Base-by-base conservation (phyloP, 345 rosid genomes). In the Eutrema yunnanense region DNA sequence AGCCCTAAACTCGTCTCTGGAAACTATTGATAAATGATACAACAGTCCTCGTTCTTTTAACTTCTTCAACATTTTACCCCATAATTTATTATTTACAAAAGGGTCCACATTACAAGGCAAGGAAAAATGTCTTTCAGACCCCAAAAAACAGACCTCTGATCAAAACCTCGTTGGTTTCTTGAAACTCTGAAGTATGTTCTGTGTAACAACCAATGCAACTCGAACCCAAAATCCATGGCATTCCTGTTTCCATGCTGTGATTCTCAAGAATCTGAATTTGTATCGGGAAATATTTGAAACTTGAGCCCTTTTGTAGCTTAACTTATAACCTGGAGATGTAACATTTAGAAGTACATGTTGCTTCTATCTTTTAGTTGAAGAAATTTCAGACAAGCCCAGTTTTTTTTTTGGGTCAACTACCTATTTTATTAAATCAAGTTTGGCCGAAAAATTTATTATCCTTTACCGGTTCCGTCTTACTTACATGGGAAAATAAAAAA, bases 1-100 rank as follows among this genome's bases (percentile, higher is more conserved):
- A 57, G 50, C 19, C 78, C 78, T 66, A 73, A 8, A 6, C 68
- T 58, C 43, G 37, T 42, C 67, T 56, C 60, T 38, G 7, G 30
- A 16, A 32, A 40, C 9, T 73, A 9, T 22, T 57, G 3, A 10
- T 12, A 29, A 54, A 66, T 65, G 7, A 13, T 53, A 58, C 0
- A 13, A 49, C 13, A 12, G 38, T 40, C 67, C 78, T 55, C 61
- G 0, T 1, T 38, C 0, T 2, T 44, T 32, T 51, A 5, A 6
- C 2, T 13, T 0, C 30, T 57, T 49, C 32, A 3, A 2, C 6
- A 44, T 2, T 46, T 13, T 0, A 16, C 9, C 47, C n/a, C 47
- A 0, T n/a, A 7, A 13, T 13, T 44, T 54, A 36, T 29, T 9
- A 54, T 6, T 53, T n/a, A 26, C 32, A 10, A 37, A 26, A 0